These are phyloP conservation scores for Pelargonium citronellum DNA, from an alignment of 441 rosid genomes.

Conservation along the genomic window DNA sequence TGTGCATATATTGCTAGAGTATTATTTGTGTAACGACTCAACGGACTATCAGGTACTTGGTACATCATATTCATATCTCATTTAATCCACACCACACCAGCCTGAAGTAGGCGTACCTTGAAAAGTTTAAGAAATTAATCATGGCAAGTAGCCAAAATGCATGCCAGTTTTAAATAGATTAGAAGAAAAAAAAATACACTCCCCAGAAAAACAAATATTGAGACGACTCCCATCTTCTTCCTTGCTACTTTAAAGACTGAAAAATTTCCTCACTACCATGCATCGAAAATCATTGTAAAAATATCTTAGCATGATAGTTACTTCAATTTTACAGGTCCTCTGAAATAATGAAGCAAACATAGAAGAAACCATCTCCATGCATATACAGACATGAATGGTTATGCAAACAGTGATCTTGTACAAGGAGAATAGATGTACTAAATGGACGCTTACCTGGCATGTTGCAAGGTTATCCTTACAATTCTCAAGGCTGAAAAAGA, in stretches of 20 bases:
- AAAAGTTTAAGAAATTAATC: background rate
- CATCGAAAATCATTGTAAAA: background rate
- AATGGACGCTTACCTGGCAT: slow-evolving; percentile 56
- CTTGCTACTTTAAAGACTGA: background rate
- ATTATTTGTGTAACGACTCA: background rate
- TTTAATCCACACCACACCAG: no score
- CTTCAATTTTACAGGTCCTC: background rate
- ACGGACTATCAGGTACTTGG: background rate
- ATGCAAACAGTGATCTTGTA: background rate
- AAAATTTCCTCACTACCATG: background rate
- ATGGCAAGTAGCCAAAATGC: background rate
- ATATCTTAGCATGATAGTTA: background rate
- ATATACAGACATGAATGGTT: background rate
- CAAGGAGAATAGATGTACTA: slow-evolving; percentile 5
- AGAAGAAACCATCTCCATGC: background rate
- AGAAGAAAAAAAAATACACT: background rate
- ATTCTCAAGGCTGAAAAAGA: slow-evolving; percentile 66
- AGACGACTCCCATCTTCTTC: background rate
- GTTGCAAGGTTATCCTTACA: slow-evolving; percentile 67
- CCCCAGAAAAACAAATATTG: background rate
- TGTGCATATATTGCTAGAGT: background rate
- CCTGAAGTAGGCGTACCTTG: no score
- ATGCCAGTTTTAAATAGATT: background rate
- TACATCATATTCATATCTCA: background rate
- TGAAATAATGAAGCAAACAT: background rate